Base-by-base conservation (phyloP, 2,329 filamentous ascomycete species). In the Emericellopsis cladophorae region DNA sequence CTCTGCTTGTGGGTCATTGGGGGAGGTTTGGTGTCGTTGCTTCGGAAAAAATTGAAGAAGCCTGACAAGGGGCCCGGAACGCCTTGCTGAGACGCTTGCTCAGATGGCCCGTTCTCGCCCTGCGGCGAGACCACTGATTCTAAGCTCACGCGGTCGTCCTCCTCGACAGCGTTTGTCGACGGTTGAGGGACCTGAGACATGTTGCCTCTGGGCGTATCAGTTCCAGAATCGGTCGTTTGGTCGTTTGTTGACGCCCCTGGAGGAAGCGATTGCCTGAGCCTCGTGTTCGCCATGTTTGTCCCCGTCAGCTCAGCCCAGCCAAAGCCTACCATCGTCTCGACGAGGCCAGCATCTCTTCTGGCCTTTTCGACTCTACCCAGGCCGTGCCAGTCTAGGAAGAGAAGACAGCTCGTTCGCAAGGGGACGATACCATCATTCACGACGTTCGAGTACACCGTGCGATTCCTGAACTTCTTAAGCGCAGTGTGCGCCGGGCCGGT, bases 381-480 rank as follows among this genome's bases (percentile, higher is more conserved):
- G 0, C 92, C 92, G 60, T 89, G 84, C 92, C 92, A 98, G 56
- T 98, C 92, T 2, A 98, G 67, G 54, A 98, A 98, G 6, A 98
- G 64, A n/a, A 98, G 67, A 58, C 90, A 98, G 47, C 90, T 96
- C 5, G 92, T 98, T 18, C 92, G 79, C 29, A 98, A 65, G 3
- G 92, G 92, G 5, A 98, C 92, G 49, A 98, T 95, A 4, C 89
- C 90, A 60, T 96, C 90, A 54, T 96, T 96, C 49, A 96, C 90
- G 11, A 96, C 89, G 53, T 96, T 96, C 2, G 89, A 95, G 58
- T 96, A 96, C 2, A 95, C 71, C 0, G 92, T 96, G 14, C 90
- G 74, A 56, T 93, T 94, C 18, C 86, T 72, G 58, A 96, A 96
- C 61, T 85, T 87, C 55, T 83, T 81, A 33, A 96, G 64, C 1